Evolutionary conservation across 371 early-diverging fungal species (phyloP), one percentile per base, ranked within the genome.

Genomic region (Vairimorpha ceranae): DNA sequence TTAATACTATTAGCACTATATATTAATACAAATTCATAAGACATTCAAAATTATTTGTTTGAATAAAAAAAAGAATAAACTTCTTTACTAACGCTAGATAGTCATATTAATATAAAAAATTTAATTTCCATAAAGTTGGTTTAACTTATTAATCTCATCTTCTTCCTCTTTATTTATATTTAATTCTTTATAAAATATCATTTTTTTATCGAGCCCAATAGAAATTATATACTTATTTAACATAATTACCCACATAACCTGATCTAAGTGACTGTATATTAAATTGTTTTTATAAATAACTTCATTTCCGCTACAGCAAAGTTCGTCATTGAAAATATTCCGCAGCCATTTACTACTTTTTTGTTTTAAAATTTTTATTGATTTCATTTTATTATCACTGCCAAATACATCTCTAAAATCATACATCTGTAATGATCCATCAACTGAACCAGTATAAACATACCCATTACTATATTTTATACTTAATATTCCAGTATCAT

Each of bases 271-370:
- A 3, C 43, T 36, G 32, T 72, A 72, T 23, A 69, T 8, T 41
- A 21, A 25, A 8, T 56, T 41, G 15, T 52, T 10, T 3, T 76
- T 61, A n/a, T 32, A 36, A 38, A 71, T 25, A 17, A 72, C 58
- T 61, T 54, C 25, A 25, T 38, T 67, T 38, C 77, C 77, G 7
- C 33, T 19, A 17, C 56, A 67, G 41, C 71, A 76, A 14, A 76
- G 43, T 54, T 67, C 19, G 19, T 46, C 54, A 43, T 36, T 30
- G 21, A 41, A 66, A 19, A 76, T 63, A 19, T 32, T 27, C 4
- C 72, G 54, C 10, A 76, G 66, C 77, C 77, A 76, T 23, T 35
- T n/a, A 15, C 67, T 36, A 19, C 48, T 54, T 41, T 61, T 51
- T 15, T 66, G 59, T 19, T 65, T 30, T 17, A 48, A 4, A 12